These are phyloP conservation scores for Hibiscus tridactylites DNA, from an alignment of 345 rosid genomes.

Conservation along the genomic window DNA sequence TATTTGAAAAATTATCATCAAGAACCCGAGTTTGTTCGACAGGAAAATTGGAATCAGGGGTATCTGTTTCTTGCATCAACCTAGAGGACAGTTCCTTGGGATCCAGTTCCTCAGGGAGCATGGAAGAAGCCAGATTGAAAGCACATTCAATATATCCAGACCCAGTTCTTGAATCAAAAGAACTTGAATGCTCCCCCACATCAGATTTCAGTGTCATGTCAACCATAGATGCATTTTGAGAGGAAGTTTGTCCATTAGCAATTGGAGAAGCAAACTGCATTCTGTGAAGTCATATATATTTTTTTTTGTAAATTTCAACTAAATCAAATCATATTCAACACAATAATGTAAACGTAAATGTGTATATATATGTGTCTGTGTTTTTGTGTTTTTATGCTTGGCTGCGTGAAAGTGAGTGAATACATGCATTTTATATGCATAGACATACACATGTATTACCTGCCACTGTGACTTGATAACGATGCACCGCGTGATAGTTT, in stretches of 20 bases:
- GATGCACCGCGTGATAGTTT: conserved; percentile 40
- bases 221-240: conserved; percentile 27
- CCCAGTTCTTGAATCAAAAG: conserved; percentile 53
- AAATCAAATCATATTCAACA: conserved; percentile 8
- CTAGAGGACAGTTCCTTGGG: conserved; percentile 37
- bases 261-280: conserved; percentile 40
- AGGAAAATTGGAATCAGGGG: conserved; percentile 33
- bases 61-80: conserved; percentile 30
- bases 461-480: conserved; percentile 38
- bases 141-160: conserved; percentile 50
- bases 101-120: conserved; percentile 39
- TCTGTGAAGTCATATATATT: conserved; percentile 34
- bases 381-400: background rate
- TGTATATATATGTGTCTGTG: no score
- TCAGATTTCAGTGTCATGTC: conserved; percentile 51
- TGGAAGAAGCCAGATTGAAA: conserved; percentile 35
- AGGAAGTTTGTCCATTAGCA: conserved; percentile 29
- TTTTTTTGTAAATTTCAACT: conserved; percentile 14
- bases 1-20: conserved; percentile 22
- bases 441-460: conserved; percentile 33
- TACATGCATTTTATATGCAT: background rate
- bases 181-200: conserved; percentile 36
- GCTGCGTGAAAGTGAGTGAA: background rate
- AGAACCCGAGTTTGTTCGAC: conserved; percentile 28
- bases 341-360: background rate